Evolutionary conservation across 208 protist species (phyloP).

Genomic region (Wallacemonas sp.): DNA sequence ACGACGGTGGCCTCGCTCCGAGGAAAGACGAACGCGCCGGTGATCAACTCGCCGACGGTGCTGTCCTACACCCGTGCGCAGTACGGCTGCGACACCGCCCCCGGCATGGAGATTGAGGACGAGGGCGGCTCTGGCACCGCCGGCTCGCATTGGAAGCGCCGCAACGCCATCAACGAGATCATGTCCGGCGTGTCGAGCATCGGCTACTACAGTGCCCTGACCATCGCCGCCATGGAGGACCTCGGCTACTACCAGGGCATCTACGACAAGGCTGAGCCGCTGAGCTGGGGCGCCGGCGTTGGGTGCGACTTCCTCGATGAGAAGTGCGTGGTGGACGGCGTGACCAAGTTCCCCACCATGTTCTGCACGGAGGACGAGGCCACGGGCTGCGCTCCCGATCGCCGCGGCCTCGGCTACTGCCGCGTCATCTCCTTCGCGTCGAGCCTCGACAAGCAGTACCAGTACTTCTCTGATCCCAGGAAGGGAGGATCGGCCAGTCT

Average conservation of each 20-base stretch:
- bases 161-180: slow-evolving; percentile 34
- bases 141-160: slow-evolving; percentile 38
- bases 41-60: slow-evolving; percentile 16
- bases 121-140: slow-evolving; percentile 20
- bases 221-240: slow-evolving; percentile 37
- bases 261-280: slow-evolving; percentile 28
- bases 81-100: slow-evolving; percentile 15
- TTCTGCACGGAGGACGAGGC: slow-evolving; percentile 25
- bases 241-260: slow-evolving; percentile 34
- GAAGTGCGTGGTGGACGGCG: slow-evolving; percentile 27
- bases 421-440: background rate
- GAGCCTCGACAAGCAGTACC: background rate
- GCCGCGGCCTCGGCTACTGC: slow-evolving; percentile 27
- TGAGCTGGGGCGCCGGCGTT: slow-evolving; percentile 31
- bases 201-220: slow-evolving; percentile 36
- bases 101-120: slow-evolving; percentile 43
- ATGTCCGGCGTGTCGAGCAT: slow-evolving; percentile 23
- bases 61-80: background rate
- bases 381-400: slow-evolving; percentile 27
- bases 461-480: slow-evolving; percentile 12
- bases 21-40: slow-evolving; percentile 7
- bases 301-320: slow-evolving; percentile 29
- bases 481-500: background rate
- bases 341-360: slow-evolving; percentile 25
- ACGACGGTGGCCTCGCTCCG: slow-evolving; percentile 4